These are phyloP conservation scores for Cicer cuneatum DNA, from an alignment of 306 rosid genomes.

Conservation along the genomic window DNA sequence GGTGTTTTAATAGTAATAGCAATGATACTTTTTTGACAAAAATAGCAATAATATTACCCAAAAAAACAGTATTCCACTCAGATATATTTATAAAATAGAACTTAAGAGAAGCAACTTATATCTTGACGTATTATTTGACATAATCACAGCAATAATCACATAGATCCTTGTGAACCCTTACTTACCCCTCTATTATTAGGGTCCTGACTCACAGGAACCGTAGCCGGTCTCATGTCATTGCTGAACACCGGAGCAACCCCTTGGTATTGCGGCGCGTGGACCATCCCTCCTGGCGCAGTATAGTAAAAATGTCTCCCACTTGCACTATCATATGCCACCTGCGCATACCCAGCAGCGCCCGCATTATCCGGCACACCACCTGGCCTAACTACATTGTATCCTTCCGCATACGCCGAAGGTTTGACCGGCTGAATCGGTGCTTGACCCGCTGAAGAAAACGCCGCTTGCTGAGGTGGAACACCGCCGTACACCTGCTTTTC, in stretches of 20 bases:
- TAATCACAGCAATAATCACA: slow-evolving; percentile 49
- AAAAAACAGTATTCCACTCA: too few species aligned
- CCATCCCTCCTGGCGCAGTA: slow-evolving; percentile 59
- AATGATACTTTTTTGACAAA: too few species aligned
- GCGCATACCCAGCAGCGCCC: slow-evolving; percentile 42
- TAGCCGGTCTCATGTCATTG: slow-evolving; percentile 52
- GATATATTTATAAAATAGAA: background rate
- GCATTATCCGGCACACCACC: slow-evolving; percentile 44
- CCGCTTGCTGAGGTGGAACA: slow-evolving; percentile 29
- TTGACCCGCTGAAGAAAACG: slow-evolving; percentile 45
- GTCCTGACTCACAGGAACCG: slow-evolving; percentile 64
- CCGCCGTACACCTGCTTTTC: slow-evolving; percentile 71
- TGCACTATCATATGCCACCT: slow-evolving; percentile 62
- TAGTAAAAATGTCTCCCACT: slow-evolving; percentile 84
- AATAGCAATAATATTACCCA: too few species aligned
- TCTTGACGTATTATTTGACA: slow-evolving; percentile 39
- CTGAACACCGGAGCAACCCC: slow-evolving; percentile 47
- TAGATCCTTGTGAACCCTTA: slow-evolving; percentile 65
- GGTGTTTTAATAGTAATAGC: too few species aligned
- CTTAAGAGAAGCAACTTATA: background rate
- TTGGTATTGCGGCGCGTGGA: slow-evolving; percentile 57
- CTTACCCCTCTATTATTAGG: slow-evolving; percentile 54
- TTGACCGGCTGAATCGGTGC: slow-evolving; percentile 54
- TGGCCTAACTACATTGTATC: slow-evolving; percentile 54
- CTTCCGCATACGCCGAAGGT: slow-evolving; percentile 54